These are phyloP conservation scores for Fusarium bulbicola DNA, from an alignment of 2,329 filamentous ascomycete genomes.

Conservation along the genomic window DNA sequence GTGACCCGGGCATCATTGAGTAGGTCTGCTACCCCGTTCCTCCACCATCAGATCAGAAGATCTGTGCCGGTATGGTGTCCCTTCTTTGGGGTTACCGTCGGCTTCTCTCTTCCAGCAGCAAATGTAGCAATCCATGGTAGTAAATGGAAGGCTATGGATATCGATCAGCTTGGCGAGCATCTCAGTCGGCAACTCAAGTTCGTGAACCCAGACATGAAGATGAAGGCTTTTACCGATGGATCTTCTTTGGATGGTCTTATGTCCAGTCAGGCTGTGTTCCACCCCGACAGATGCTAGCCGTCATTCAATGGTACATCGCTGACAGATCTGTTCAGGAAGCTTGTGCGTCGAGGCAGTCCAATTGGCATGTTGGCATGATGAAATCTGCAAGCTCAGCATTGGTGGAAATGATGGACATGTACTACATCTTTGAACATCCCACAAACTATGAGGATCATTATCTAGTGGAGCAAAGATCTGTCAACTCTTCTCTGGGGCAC, in stretches of 20 bases:
- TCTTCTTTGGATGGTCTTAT: not conserved
- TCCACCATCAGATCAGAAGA: not conserved
- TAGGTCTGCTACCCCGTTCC: not conserved
- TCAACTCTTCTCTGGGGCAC: not conserved
- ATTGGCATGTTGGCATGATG: not conserved
- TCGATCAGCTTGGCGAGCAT: not conserved
- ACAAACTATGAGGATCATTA: not conserved
- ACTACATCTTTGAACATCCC: not conserved
- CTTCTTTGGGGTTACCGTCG: not conserved
- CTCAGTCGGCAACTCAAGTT: not conserved
- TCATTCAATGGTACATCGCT: rapidly evolving
- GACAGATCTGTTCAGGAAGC: not conserved
- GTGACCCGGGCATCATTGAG: not conserved
- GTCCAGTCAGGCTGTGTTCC: not conserved
- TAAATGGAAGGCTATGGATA: not conserved
- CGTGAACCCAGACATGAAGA: not conserved
- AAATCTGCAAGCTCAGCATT: not conserved
- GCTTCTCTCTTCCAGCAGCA: not conserved
- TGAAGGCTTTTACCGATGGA: not conserved
- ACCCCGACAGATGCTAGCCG: not conserved
- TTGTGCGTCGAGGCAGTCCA: not conserved
- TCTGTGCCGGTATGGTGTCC: not conserved
- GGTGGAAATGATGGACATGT: not conserved
- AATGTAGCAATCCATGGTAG: rapidly evolving
- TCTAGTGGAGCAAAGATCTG: not conserved